Base-by-base conservation (phyloP, 108 stramenopile species). In the Skeletonema grethae region DNA sequence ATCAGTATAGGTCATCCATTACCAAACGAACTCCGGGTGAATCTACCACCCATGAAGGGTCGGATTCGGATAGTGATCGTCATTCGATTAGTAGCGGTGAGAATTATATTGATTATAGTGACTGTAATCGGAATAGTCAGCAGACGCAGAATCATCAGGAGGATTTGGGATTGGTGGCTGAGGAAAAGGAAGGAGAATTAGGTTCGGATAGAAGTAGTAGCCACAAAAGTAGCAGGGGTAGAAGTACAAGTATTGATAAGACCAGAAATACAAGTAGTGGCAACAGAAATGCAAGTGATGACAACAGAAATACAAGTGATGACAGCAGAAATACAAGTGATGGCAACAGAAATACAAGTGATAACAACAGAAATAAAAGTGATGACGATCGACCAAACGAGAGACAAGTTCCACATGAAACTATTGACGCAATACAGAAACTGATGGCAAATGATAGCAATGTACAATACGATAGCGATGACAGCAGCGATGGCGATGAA, bases 61-160 rank as follows among this genome's bases (percentile, higher is more conserved):
- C 38, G 2, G 38, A 39, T 11, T 39, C 38, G 9, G 38, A 12
- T 2, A 39, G 38, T 39, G 38, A 39, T 1, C 38, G 38, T 1
- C 0, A 39, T 12, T 39, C 38, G 0, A 48, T 48, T 5, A 20
- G 18, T 5, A 48, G 46, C 4, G 16, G 46, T 48, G 46, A 48
- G 15, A n/a, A 45, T 3, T 45, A 45, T 11, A 1, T 39, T 20
- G 46, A 48, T 18, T 13, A 48, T 20, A 48, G 18, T 48, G 4
- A 48, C n/a, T n/a, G n/a, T n/a, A n/a, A n/a, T 48, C 46, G 46
- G 11, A 48, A 48, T 48, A 48, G 46, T 18, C 46, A 48, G 20
- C n/a, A 48, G 11, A 12, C 1, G 12, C 38, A 39, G 11, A 11
- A 39, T 2, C 12, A 39, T 10, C 12, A 48, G 18, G 46, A 48